Evolutionary conservation across 139 green algal species (phyloP).

Genomic region (Coelastrella sp.): DNA sequence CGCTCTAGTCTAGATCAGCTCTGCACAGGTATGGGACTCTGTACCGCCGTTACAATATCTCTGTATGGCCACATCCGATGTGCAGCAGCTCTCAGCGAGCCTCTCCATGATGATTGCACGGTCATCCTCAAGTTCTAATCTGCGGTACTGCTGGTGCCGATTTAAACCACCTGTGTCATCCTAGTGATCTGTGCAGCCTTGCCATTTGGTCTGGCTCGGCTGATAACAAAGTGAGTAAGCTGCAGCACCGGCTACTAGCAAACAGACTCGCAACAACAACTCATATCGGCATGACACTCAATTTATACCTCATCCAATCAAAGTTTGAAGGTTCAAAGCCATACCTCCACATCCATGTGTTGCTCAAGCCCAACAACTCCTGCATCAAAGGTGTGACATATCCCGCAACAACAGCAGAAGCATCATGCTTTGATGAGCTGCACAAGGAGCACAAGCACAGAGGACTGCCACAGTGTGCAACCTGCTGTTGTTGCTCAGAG

Average conservation of each 20-base stretch:
- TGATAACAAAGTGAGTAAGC: too few species aligned
- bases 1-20: constrained; percentile 35
- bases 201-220: neutral
- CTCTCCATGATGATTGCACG: constrained; percentile 70
- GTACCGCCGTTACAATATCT: constrained; percentile 39
- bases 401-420: too few species aligned
- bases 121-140: constrained; percentile 76
- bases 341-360: neutral
- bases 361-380: too few species aligned
- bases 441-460: constrained; percentile 67
- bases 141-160: constrained; percentile 49
- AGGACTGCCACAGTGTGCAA: constrained; percentile 16
- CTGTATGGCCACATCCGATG: constrained; percentile 26
- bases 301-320: neutral
- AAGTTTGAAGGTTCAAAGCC: neutral
- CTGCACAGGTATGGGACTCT: constrained; percentile 44
- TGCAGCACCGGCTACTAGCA: too few species aligned
- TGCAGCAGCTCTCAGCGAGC: constrained; percentile 31
- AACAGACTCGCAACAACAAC: too few species aligned
- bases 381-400: too few species aligned
- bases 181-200: neutral
- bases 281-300: too few species aligned
- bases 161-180: neutral
- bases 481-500: too few species aligned
- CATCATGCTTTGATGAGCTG: constrained; percentile 53